These are phyloP conservation scores for Clarireedia homoeocarpa DNA, from an alignment of 2,329 filamentous ascomycete genomes.

Conservation along the genomic window DNA sequence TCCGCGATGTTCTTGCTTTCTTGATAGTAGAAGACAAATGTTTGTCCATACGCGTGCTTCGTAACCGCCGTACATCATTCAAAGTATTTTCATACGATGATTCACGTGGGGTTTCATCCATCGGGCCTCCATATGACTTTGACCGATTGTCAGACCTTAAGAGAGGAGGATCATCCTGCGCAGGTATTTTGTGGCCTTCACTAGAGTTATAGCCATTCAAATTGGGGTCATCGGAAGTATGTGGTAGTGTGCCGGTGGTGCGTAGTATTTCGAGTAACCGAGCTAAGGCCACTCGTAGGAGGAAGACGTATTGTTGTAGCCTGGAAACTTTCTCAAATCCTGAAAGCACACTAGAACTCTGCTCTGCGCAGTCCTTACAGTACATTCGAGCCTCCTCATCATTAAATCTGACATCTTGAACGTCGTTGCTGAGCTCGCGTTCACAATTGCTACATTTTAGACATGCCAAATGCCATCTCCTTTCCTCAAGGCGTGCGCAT, in stretches of 20 bases:
- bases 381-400: conserved; percentile 59
- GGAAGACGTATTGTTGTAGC: conserved; percentile 88
- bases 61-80: conserved; percentile 84
- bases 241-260: conserved; percentile 71
- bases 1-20: conserved; percentile 80
- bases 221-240: conserved; percentile 65
- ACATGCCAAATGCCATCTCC: conserved; percentile 78
- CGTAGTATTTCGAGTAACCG: conserved; percentile 81
- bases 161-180: conserved; percentile 43
- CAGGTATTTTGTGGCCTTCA: conserved; percentile 50
- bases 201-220: conserved; percentile 57
- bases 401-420: conserved; percentile 66
- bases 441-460: conserved; percentile 63
- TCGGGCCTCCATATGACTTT: conserved; percentile 61
- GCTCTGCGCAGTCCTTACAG: conserved; percentile 59
- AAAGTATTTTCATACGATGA: conserved; percentile 92
- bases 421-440: conserved; percentile 59
- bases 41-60: conserved; percentile 90
- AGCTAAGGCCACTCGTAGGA: conserved; percentile 85
- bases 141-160: conserved; percentile 62
- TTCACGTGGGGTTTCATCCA: conserved; percentile 50
- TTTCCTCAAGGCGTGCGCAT: conserved; percentile 67
- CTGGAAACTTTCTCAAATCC: conserved; percentile 73
- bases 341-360: conserved; percentile 44
- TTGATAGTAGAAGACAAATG: conserved; percentile 89